Base-by-base conservation (phyloP, 1,284 basidiomycete species). In the Pseudozyma tsukubaensis region DNA sequence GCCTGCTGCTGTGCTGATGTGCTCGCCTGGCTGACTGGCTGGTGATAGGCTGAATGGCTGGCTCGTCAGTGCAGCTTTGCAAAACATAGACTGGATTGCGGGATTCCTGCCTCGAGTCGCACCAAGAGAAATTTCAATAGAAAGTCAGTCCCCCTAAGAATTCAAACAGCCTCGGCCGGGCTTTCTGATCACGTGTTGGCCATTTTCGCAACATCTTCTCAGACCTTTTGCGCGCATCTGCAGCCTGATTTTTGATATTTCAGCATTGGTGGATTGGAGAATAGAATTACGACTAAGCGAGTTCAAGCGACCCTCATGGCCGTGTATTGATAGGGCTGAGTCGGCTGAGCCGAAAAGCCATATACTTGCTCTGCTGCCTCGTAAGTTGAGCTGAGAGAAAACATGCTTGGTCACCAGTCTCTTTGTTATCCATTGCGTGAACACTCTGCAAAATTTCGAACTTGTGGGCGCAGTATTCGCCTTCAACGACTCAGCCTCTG, bases 81-180 rank as follows among this genome's bases (percentile, higher is more conserved):
- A 59, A 62, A 58, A 57, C 40, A 60, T 10, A 35, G 36, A 18
- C 50, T 55, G 49, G 56, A 59, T 72, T 57, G 70, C 70, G 55
- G 64, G 56, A 60, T 64, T 49, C 44, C 34, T 43, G 40, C 44
- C 54, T 53, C 3, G 35, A 42, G 16, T 43, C 19, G 19, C n/a
- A n/a, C 36, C 18, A 7, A 18, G 14, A 42, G 14, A 19, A 45
- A 35, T 0, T 21, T 12, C 19, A 50, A 18, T 44, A 18, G 21
- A 29, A 32, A 9, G 1, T 37, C 9, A 3, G 42, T 6, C 42
- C 18, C 18, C 18, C 18, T 6, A n/a, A 43, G 18, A 43, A 43
- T 43, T 43, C 42, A 43, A 43, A 3, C 11, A 39, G 16, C 12
- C 37, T 39, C 11, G 37, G 37, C 37, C 37, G 37, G 16, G 37